Conservation (phyloP, 169 alveolate species). For the Plasmodium relictum region DNA sequence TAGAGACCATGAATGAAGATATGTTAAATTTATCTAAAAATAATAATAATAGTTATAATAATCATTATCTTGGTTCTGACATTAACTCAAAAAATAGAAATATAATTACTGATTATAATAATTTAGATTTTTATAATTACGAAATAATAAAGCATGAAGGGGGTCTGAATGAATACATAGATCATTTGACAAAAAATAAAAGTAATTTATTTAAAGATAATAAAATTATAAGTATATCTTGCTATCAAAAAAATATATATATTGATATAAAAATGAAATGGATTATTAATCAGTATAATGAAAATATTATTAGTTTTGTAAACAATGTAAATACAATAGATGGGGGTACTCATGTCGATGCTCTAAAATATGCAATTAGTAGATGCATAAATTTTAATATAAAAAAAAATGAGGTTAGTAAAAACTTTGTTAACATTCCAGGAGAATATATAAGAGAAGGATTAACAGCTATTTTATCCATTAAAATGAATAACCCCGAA, state of each 20-base stretch:
- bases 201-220: constrained; percentile 51
- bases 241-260: constrained; percentile 60
- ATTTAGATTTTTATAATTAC: constrained; percentile 29
- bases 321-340: constrained; percentile 86
- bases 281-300: constrained; percentile 80
- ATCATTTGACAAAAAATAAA: constrained; percentile 50
- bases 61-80: background rate
- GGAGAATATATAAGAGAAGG: constrained; percentile 88
- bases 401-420: constrained; percentile 27
- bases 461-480: constrained; percentile 86
- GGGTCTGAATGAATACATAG: constrained; percentile 67
- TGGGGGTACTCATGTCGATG: constrained; percentile 91
- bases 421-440: constrained; percentile 80
- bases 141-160: constrained; percentile 74
- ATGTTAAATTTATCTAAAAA: background rate
- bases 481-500: constrained; percentile 86
- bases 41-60: background rate
- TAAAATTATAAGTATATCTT: constrained; percentile 59
- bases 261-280: constrained; percentile 78
- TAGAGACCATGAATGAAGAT: background rate
- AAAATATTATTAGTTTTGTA: constrained; percentile 83
- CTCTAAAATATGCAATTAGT: constrained; percentile 85
- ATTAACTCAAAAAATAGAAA: background rate
- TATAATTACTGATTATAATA: constrained; percentile 7
- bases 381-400: constrained; percentile 62